Conservation (phyloP, 2,329 filamentous ascomycete genomes). For the Trichoderma breve region DNA sequence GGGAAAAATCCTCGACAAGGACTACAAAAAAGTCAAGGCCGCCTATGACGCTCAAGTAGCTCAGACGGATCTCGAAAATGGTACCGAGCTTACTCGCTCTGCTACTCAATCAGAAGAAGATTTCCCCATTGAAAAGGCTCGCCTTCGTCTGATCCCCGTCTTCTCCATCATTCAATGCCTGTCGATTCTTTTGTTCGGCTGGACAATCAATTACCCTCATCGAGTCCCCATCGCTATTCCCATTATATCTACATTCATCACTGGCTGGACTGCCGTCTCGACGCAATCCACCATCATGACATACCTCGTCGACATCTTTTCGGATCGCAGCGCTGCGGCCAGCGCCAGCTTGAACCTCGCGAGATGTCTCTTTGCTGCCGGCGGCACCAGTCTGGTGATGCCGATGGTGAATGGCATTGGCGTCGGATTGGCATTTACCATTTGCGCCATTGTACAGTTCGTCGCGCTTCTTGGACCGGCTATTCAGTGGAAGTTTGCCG, state of each 20-base stretch:
- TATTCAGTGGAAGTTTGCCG: constrained; percentile 3
- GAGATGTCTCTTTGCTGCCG: constrained; percentile 54
- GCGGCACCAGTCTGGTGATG: constrained; percentile 49
- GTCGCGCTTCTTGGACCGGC: constrained; percentile 38
- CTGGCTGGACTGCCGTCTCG: constrained; percentile 50
- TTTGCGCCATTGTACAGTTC: constrained; percentile 43
- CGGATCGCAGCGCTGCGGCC: constrained; percentile 50
- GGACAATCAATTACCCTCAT: constrained; percentile 52
- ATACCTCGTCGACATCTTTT: constrained; percentile 56
- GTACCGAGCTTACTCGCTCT: constrained; percentile 50
- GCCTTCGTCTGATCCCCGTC: constrained; percentile 50
- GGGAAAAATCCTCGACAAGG: constrained; percentile 62
- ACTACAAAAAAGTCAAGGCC: constrained; percentile 61
- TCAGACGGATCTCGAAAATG: constrained; percentile 44
- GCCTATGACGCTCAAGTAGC: constrained; percentile 31
- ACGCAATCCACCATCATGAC: constrained; percentile 53
- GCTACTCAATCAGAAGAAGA: constrained; percentile 47
- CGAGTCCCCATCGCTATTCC: constrained; percentile 45
- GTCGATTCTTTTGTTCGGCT: constrained; percentile 47
- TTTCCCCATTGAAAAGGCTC: constrained; percentile 52
- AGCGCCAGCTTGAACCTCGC: constrained; percentile 57
- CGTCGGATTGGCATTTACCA: constrained; percentile 50
- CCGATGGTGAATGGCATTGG: constrained; percentile 53
- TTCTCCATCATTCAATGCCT: constrained; percentile 51
- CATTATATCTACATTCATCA: constrained; percentile 46